Conservation (phyloP, 2,329 filamentous ascomycete genomes). For the Alternaria triticimaculans region DNA sequence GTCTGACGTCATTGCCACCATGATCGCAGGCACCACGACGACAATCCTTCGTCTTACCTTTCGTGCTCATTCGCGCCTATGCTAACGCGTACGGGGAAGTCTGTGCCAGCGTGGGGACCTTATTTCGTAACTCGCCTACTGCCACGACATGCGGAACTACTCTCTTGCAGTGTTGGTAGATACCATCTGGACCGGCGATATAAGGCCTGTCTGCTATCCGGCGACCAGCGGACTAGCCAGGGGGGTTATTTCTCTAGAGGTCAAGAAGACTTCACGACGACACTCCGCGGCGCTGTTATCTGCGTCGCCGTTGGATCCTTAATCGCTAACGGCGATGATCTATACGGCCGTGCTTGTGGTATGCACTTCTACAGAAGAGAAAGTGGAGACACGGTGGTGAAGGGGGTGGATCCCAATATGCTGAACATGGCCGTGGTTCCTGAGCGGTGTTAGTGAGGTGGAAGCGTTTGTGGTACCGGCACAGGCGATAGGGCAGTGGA, state of each 20-base stretch:
- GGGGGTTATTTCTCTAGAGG: constrained; percentile 11
- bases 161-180: not conserved
- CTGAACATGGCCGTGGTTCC: constrained; percentile 12
- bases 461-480: constrained; percentile 23
- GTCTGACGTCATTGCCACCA: not conserved
- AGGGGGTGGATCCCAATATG: constrained; percentile 8
- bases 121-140: not conserved
- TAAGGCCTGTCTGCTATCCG: not conserved
- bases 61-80: not conserved
- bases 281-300: constrained; percentile 4
- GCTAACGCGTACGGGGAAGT: not conserved
- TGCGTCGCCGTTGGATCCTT: constrained; percentile 14
- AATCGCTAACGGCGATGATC: constrained; percentile 5
- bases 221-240: constrained; percentile 8
- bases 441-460: constrained; percentile 18
- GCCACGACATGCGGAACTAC: constrained; percentile 7
- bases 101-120: not conserved
- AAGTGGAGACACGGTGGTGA: constrained; percentile 5
- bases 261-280: constrained; percentile 19
- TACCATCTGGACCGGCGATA: not conserved
- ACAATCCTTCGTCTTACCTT: not conserved
- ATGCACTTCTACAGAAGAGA: constrained; percentile 11
- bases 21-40: not conserved
- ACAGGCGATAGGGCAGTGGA: constrained; percentile 16
- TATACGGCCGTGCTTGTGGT: constrained; percentile 18